These are phyloP conservation scores for Biancaea sappan DNA, from an alignment of 306 rosid species.

Conservation along the genomic window DNA sequence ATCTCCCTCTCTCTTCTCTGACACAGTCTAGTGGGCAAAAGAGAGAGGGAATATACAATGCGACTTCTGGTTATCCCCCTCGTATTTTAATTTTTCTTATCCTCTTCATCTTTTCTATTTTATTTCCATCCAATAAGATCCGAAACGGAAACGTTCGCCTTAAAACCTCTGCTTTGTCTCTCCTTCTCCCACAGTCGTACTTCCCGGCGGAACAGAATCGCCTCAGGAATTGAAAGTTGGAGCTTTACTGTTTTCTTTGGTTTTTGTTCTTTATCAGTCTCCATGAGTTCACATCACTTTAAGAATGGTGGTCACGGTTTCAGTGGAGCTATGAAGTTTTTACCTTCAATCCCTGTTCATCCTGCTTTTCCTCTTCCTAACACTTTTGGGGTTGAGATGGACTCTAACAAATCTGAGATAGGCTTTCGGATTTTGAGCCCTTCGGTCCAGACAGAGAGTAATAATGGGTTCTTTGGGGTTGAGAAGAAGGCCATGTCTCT, in stretches of 20 bases:
- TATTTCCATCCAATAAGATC: background rate
- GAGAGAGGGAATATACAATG: slow-evolving; percentile 15
- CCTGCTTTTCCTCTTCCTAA: slow-evolving; percentile 19
- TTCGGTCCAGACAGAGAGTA: slow-evolving; percentile 15
- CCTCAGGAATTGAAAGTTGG: slow-evolving; percentile 6
- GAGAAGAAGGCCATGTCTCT: slow-evolving; percentile 32
- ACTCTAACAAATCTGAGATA: slow-evolving; percentile 27
- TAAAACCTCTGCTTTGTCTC: background rate
- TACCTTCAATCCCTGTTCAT: slow-evolving; percentile 16
- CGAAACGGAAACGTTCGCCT: background rate
- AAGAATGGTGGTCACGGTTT: slow-evolving; percentile 18
- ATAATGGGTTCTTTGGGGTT: slow-evolving; percentile 11
- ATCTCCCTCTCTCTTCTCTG: slow-evolving; percentile 27
- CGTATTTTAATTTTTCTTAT: background rate
- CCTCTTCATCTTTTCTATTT: too few relatives aligned
- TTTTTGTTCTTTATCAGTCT: background rate
- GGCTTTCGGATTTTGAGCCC: slow-evolving; percentile 48
- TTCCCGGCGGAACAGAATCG: background rate
- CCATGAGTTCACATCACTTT: slow-evolving; percentile 43
- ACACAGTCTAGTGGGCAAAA: background rate
- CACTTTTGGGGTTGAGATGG: slow-evolving; percentile 7
- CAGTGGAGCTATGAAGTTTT: slow-evolving; percentile 22
- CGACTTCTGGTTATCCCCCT: background rate
- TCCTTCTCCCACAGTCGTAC: background rate
- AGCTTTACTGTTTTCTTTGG: background rate